A percentile compares a stretch with the other conserved stretches of the same genome.
Conservation (phyloP, 768 basidiomycete genomes). For the Amanita jacksonii region DNA sequence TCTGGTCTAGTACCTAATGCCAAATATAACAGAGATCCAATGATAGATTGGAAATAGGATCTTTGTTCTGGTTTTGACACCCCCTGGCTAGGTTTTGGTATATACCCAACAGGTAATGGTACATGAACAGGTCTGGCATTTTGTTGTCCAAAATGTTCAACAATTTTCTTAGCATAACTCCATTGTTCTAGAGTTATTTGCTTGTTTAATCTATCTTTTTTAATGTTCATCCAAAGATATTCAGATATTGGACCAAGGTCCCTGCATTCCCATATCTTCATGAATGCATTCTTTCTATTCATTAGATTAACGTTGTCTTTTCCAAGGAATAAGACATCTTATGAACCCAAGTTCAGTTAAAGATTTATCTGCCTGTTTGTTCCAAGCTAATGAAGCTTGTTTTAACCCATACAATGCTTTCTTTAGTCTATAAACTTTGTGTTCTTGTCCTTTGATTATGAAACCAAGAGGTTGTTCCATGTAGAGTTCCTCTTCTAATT, state of each 20-base stretch:
- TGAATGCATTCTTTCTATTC: background rate
- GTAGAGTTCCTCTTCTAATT: background rate
- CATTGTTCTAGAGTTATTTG: no score
- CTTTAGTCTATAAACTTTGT: constrained; percentile 8
- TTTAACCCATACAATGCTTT: constrained; percentile 8
- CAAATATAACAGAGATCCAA: constrained; percentile 17
- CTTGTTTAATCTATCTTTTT: background rate
- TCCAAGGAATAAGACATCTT: background rate
- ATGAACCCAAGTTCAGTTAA: no score
- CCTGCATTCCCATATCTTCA: background rate
- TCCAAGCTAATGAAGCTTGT: constrained; percentile 9
- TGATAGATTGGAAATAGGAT: constrained; percentile 8
- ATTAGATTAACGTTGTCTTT: background rate
- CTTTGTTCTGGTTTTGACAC: constrained; percentile 5
- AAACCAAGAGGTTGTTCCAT: background rate
- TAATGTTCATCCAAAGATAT: background rate
- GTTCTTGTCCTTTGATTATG: background rate
- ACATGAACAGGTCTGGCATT: constrained; percentile 11
- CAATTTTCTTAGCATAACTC: no score
- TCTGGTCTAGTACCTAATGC: constrained; percentile 18
- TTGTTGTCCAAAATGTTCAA: constrained; percentile 10
- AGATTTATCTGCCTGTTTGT: constrained; percentile 7
- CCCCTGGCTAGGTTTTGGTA: constrained; percentile 6
- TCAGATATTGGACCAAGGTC: background rate
- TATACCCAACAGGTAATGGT: constrained; percentile 9